Evolutionary conservation across 116 monocot genomes (phyloP).

Genomic region (Dioscorea cayenensis): DNA sequence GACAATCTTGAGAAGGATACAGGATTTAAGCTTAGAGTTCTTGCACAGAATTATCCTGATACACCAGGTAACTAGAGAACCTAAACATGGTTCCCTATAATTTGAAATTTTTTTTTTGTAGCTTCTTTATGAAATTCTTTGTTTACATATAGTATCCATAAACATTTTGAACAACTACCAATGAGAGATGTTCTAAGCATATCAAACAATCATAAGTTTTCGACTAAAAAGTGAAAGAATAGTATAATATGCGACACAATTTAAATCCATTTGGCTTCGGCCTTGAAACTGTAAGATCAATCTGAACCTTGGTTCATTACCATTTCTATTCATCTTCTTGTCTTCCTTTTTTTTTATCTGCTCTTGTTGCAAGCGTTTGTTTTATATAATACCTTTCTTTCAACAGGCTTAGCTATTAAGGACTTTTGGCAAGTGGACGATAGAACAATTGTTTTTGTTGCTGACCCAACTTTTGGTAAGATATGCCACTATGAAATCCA

Average conservation of each 20-base stretch:
- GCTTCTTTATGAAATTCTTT: no score
- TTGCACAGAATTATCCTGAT: conserved; percentile 96
- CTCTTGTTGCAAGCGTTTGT: not conserved
- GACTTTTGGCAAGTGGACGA: conserved; percentile 98
- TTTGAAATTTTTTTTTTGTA: not conserved
- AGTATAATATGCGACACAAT: no score
- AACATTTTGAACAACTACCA: not conserved
- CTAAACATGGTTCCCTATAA: not conserved
- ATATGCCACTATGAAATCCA: not conserved
- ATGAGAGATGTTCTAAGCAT: not conserved
- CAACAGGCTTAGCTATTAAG: conserved; percentile 81
- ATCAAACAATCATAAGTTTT: not conserved
- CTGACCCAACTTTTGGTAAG: conserved; percentile 95
- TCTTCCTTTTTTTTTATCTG: not conserved
- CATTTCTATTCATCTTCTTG: not conserved
- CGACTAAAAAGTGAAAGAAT: no score
- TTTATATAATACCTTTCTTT: conserved; percentile 2
- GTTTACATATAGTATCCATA: not conserved
- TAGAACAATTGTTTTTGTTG: conserved; percentile 87
- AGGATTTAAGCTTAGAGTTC: conserved; percentile 88
- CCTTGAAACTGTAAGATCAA: not conserved
- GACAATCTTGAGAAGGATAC: conserved; percentile 83
- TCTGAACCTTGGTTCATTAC: not conserved
- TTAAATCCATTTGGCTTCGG: no score
- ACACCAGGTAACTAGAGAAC: conserved; percentile 66